Evolutionary conservation across 2,329 filamentous ascomycete genomes (phyloP), one percentile per base, ranked within the genome.

Genomic region (Exophiala sideris): DNA sequence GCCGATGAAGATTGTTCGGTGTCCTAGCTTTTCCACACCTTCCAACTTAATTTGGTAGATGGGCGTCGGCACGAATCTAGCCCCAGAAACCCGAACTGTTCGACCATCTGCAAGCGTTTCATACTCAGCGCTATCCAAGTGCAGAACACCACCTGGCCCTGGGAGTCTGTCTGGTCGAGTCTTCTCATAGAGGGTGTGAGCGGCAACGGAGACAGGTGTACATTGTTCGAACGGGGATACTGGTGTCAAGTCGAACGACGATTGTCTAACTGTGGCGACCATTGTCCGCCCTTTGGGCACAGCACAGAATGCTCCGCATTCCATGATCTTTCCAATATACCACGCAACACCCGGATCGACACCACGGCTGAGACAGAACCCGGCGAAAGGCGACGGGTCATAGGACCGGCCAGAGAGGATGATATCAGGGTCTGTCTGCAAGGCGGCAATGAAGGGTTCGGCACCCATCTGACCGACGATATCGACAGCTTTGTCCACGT

Each of bases 281-380:
- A 71, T 73, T 3, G 70, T 72, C 2, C 65, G 64, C 0, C 71
- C 71, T 50, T 80, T 80, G 0, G 77, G 78, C 0, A 66, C 64
- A 0, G 76, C 71, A 57, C 76, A 80, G 75, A 72, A 57, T 76
- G 80, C 1, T 69, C 60, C 1, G 59, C 71, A 20, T 76, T 78
- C 79, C 66, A 81, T 70, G 7, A 81, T 76, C 67, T 83, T 81
- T 4, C 79, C 80, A 76, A 82, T 79, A 57, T 81, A 77, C 3
- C 68, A 68, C 24, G 74, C 73, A 0, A 70, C 70, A 0, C 74
- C 76, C 3, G 32, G 45, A n/a, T 57, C 18, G 5, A 18, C 66
- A 52, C 56, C 81, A 4, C 63, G 61, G 42, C 64, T 67, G 1
- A 71, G 58, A 18, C 64, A 71, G 52, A 70, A 74, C 1, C 68